These are phyloP conservation scores for Starmerella sp. DNA, from an alignment of 805 yeast species.

Conservation along the genomic window DNA sequence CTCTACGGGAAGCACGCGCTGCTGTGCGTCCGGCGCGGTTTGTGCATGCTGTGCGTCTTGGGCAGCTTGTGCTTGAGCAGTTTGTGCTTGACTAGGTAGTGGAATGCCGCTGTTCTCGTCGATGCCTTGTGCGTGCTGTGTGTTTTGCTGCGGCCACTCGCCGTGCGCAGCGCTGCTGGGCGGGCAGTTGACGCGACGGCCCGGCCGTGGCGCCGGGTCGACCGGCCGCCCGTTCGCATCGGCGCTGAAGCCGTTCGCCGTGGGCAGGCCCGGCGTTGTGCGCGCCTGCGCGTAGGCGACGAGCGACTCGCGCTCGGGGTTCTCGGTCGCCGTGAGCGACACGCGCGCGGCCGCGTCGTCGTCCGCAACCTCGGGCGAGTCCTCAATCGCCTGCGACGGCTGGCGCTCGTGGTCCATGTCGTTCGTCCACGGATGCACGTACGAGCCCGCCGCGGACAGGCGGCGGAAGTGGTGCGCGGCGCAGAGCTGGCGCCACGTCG, in stretches of 20 bases:
- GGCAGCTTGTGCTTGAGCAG: not conserved
- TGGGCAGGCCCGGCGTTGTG: not conserved
- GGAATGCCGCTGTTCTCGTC: too few species aligned
- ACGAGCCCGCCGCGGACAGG: conserved; percentile 28
- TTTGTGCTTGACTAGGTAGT: not conserved
- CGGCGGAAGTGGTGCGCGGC: conserved; percentile 30
- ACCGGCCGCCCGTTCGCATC: not conserved
- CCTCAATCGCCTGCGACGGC: conserved; percentile 11
- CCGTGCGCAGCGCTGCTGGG: too few species aligned
- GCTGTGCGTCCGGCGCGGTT: too few species aligned
- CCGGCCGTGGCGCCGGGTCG: too few species aligned
- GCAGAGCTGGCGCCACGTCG: conserved; percentile 35
- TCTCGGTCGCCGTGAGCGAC: not conserved
- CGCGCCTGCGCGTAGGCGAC: not conserved
- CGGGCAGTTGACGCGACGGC: too few species aligned
- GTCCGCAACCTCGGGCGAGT: not conserved
- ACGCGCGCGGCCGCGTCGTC: not conserved
- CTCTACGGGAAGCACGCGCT: too few species aligned
- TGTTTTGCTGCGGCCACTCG: too few species aligned
- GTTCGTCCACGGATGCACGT: conserved; percentile 18
- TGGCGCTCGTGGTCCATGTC: conserved; percentile 6
- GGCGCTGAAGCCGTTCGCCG: too few species aligned
- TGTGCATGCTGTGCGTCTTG: too few species aligned
- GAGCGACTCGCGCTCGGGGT: not conserved
- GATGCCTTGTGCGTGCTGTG: too few species aligned